Evolutionary conservation across 148 eudicot species (phyloP).

Genomic region (Chenopodium album): DNA sequence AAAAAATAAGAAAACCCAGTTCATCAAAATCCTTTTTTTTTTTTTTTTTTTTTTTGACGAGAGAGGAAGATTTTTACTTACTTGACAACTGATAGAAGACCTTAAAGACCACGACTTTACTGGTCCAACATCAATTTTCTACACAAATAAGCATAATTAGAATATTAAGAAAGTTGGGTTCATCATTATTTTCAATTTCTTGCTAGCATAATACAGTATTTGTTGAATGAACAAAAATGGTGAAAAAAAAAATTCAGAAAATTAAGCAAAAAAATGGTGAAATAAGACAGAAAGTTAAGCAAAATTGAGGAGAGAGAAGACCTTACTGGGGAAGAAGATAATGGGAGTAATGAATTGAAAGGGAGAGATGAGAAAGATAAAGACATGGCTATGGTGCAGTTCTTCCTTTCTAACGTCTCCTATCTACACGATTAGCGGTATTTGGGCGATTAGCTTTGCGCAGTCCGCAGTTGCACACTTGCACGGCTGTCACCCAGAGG

Average conservation of each 20-base stretch:
- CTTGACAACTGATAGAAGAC: slow-evolving; percentile 38
- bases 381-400: slow-evolving; percentile 22
- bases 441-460: no score
- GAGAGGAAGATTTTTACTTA: neutral
- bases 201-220: neutral
- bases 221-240: neutral
- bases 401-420: no score
- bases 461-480: no score
- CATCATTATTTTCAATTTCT: neutral
- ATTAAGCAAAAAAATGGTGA: neutral
- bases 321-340: slow-evolving; percentile 21
- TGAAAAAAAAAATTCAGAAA: neutral
- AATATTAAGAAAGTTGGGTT: neutral
- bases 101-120: slow-evolving; percentile 21
- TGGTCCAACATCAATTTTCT: slow-evolving; percentile 33
- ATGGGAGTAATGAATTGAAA: slow-evolving; percentile 20
- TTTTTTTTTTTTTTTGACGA: no score
- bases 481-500: no score
- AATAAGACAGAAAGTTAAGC: neutral
- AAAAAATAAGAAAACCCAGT: neutral
- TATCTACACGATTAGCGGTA: no score
- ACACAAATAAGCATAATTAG: slow-evolving; percentile 23
- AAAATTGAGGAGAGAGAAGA: neutral
- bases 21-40: neutral
- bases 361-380: slow-evolving; percentile 28